phyloP scores from a whole-genome alignment of 1,284 basidiomycete genomes.

The Ustilago curta region DNA sequence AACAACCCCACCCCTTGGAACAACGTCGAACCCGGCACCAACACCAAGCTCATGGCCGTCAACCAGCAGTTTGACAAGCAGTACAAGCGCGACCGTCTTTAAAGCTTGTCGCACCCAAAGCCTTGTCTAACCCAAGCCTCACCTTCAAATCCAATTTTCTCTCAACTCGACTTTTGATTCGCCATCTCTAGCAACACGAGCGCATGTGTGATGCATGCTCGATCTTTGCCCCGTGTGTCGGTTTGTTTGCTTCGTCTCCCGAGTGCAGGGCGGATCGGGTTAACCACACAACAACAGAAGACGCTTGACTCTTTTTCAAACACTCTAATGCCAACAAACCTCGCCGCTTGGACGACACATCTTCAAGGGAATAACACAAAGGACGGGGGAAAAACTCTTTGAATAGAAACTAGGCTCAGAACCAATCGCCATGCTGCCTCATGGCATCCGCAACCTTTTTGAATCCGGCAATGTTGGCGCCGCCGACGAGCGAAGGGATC shows the following conservation, averaged over 20 bases:
- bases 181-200: too few relatives aligned
- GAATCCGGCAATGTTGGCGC: conserved; percentile 83
- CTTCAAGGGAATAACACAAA: too few relatives aligned
- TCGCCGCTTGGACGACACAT: too few relatives aligned
- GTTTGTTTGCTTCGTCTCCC: too few relatives aligned
- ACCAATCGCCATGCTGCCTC: conserved; percentile 62
- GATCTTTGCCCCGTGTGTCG: too few relatives aligned
- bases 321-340: conserved; percentile 2
- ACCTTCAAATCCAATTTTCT: background rate
- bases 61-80: conserved; percentile 60
- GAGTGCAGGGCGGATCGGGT: too few relatives aligned
- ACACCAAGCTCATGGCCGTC: conserved; percentile 63
- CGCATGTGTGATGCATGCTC: too few relatives aligned
- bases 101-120: too few relatives aligned
- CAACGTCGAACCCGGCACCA: conserved; percentile 63
- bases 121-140: too few relatives aligned
- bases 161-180: too few relatives aligned
- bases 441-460: conserved; percentile 65
- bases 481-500: conserved; percentile 76
- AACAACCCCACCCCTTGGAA: conserved; percentile 68
- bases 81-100: conserved; percentile 67
- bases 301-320: background rate
- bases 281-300: too few relatives aligned
- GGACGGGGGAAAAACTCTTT: too few relatives aligned
- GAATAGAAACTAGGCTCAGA: conserved; percentile 9